Evolutionary conservation across 257 asterid genomes (phyloP).

Genomic region (Handroanthus guayacan): DNA sequence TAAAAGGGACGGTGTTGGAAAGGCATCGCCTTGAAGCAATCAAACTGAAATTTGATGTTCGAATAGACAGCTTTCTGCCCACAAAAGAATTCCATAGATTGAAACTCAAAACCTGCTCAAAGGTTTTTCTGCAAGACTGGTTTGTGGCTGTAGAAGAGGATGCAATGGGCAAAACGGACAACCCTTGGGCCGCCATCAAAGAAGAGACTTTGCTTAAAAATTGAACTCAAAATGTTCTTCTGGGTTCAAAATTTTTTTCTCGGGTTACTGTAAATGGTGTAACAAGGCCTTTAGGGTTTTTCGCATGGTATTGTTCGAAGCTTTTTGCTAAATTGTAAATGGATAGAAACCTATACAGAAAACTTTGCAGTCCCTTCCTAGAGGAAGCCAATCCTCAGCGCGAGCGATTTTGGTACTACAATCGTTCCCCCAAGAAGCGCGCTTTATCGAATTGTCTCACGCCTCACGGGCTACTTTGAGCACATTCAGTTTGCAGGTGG

Average conservation of each 20-base stretch:
- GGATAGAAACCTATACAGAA: slow-evolving; percentile 21
- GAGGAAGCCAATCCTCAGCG: neutral
- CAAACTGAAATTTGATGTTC: slow-evolving; percentile 40
- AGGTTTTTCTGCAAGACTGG: slow-evolving; percentile 46
- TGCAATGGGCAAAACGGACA: slow-evolving; percentile 57
- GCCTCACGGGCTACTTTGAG: neutral
- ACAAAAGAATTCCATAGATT: slow-evolving; percentile 48
- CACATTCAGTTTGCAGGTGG: neutral
- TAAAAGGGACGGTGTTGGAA: slow-evolving; percentile 64
- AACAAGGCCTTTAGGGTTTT: slow-evolving; percentile 15
- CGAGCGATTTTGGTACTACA: neutral
- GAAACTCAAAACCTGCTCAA: slow-evolving; percentile 41
- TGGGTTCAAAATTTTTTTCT: neutral
- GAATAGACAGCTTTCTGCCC: slow-evolving; percentile 59
- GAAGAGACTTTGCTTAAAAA: slow-evolving; percentile 13
- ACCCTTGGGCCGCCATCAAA: slow-evolving; percentile 81
- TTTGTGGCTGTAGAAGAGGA: slow-evolving; percentile 48
- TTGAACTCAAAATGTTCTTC: neutral
- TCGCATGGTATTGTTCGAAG: neutral
- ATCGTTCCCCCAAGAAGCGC: neutral
- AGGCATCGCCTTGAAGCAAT: slow-evolving; percentile 57
- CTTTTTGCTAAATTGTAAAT: slow-evolving; percentile 9
- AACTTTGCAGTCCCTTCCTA: neutral
- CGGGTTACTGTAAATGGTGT: slow-evolving; percentile 3
- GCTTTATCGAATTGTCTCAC: neutral